These are phyloP conservation scores for Alliaria petiolata DNA, from an alignment of 345 rosid genomes.

Conservation along the genomic window DNA sequence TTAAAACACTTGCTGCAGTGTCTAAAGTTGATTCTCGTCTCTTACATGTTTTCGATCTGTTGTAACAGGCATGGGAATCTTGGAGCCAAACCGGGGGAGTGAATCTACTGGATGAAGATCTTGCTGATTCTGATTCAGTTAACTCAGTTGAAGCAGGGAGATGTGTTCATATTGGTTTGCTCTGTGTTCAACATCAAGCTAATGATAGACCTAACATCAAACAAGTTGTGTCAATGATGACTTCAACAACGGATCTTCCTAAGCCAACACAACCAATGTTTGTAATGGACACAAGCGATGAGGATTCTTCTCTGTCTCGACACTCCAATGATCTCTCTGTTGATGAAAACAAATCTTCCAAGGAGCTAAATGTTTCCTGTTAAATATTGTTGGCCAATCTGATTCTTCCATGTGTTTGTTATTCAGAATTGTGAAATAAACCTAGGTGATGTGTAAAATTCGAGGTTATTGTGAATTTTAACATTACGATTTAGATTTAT, in stretches of 20 bases:
- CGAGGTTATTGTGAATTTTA: background rate
- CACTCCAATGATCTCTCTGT: conserved; percentile 22
- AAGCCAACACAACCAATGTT: conserved; percentile 30
- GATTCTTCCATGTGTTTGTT: background rate
- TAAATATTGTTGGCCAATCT: background rate
- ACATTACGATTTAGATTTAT: background rate
- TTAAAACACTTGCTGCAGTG: background rate
- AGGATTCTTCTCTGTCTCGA: conserved; percentile 24
- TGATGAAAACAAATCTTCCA: conserved; percentile 2
- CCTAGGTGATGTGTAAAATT: background rate
- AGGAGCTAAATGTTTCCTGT: conserved; percentile 9
- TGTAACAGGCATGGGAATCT: conserved; percentile 32
- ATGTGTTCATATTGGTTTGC: conserved; percentile 28
- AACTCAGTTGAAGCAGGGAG: conserved; percentile 24
- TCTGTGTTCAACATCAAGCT: conserved; percentile 34
- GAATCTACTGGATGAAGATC: conserved; percentile 26
- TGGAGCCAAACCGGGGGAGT: conserved; percentile 20
- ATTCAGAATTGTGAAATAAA: background rate
- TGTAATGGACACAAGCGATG: conserved; percentile 25
- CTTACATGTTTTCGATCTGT: background rate
- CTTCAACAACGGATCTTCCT: conserved; percentile 24
- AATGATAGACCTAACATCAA: conserved; percentile 32
- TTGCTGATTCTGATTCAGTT: conserved; percentile 5
- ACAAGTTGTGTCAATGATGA: conserved; percentile 29
- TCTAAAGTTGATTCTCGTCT: background rate